Evolutionary conservation across 306 rosid species (phyloP).

Genomic region (Prunus fruticosa): DNA sequence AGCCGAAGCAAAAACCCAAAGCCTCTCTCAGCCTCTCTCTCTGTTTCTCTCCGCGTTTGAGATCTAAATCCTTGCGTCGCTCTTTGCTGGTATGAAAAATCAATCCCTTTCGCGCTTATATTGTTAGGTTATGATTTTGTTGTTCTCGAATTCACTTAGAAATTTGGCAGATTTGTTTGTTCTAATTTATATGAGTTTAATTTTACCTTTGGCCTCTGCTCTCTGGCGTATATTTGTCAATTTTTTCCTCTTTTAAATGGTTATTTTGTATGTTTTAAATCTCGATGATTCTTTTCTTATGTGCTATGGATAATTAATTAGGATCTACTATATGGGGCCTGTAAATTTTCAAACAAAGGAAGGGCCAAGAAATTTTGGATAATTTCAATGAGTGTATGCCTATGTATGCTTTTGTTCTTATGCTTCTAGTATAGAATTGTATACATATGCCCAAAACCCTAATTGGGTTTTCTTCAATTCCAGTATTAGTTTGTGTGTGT

Average conservation of each 20-base stretch:
- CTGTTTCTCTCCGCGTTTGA: background rate
- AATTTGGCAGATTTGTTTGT: background rate
- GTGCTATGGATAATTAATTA: background rate
- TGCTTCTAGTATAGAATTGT: background rate
- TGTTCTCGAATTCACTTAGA: background rate
- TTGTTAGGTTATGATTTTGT: background rate
- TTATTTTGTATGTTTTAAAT: conserved; percentile 4
- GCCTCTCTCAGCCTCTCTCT: background rate
- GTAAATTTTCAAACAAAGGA: background rate
- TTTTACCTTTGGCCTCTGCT: background rate
- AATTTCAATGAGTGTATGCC: background rate
- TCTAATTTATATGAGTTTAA: background rate
- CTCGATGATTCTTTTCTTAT: background rate
- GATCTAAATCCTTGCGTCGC: conserved; percentile 7
- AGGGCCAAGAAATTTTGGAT: background rate
- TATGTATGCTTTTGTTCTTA: background rate
- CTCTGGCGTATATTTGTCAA: too few species aligned
- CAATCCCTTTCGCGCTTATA: background rate
- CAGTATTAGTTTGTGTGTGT: background rate
- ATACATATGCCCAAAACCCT: background rate
- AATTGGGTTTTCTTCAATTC: background rate
- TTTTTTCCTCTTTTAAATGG: background rate
- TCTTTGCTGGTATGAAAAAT: background rate
- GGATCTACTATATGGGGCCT: background rate
- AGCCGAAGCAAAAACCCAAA: background rate